phyloP scores from a whole-genome alignment of 2,329 filamentous ascomycete genomes.

The Pseudogymnoascus sp. region DNA sequence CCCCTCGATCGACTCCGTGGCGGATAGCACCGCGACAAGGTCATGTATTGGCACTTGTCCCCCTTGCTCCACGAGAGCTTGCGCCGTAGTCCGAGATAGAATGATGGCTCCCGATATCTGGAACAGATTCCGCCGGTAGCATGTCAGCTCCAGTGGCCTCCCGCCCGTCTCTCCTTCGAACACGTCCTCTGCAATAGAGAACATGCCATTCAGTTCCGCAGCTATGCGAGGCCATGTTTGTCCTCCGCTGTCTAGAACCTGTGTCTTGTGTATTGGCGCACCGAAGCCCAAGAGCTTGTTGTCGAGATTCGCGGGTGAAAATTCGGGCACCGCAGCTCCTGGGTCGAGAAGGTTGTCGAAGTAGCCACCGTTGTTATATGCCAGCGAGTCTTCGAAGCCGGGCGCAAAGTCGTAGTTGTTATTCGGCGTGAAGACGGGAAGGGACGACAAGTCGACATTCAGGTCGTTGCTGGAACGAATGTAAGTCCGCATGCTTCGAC shows the following conservation, averaged over 20 bases:
- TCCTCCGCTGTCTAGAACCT: slow-evolving; percentile 58
- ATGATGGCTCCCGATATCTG: slow-evolving; percentile 86
- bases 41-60: slow-evolving; percentile 70
- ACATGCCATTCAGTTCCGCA: slow-evolving; percentile 79
- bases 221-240: slow-evolving; percentile 58
- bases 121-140: slow-evolving; percentile 90
- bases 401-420: slow-evolving; percentile 43
- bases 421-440: not conserved
- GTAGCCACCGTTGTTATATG: slow-evolving; percentile 39
- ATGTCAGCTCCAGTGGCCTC: slow-evolving; percentile 75
- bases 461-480: slow-evolving; percentile 2
- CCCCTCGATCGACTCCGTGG: slow-evolving; percentile 85
- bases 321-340: slow-evolving; percentile 19
- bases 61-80: slow-evolving; percentile 69
- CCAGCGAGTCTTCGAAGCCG: slow-evolving; percentile 59
- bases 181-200: slow-evolving; percentile 77
- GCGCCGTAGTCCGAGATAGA: slow-evolving; percentile 62
- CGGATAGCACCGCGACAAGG: slow-evolving; percentile 73
- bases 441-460: slow-evolving; percentile 6
- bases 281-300: slow-evolving; percentile 71
- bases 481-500: not conserved
- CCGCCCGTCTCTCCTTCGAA: slow-evolving; percentile 46
- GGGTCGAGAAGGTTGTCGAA: slow-evolving; percentile 32
- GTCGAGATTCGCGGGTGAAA: slow-evolving; percentile 43
- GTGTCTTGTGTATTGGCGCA: slow-evolving; percentile 49